Evolutionary conservation across 2,329 filamentous ascomycete species (phyloP), one percentile per base, ranked within the genome.

Genomic region (Penicillium sp.): DNA sequence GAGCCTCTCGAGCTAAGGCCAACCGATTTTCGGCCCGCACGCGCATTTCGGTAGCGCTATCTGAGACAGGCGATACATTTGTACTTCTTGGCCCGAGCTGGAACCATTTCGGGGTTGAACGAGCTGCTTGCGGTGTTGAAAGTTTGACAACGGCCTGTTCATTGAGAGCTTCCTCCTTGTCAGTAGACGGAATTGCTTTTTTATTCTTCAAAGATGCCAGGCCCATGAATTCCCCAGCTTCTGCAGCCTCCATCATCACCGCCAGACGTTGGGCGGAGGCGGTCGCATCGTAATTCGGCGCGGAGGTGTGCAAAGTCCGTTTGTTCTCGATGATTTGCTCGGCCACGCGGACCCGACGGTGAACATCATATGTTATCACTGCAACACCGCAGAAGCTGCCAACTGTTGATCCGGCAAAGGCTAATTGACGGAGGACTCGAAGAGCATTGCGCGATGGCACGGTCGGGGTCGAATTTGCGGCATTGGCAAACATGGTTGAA

Each of bases 391-490:
- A 80, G 49, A 76, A 72, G 40, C 78, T 73, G 8, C 78, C 76
- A 26, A 79, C 71, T 2, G 78, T 71, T 65, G 77, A 68, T 6
- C 74, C 73, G 5, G 74, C 72, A n/a, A 75, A 66, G 19, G 74
- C 74, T 38, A 76, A 58, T 55, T 70, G 68, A 19, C 74, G 73
- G n/a, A 76, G 75, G 11, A 76, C 74, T 61, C 78, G 77, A 22
- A 81, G 72, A 46, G 78, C 78, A 71, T 79, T 78, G 61, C 77
- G 78, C 26, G 79, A 81, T 26, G 79, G 79, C 40, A 80, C 74
- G 57, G 73, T 65, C 22, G 76, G 67, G 40, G 68, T 65, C 54
- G 67, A 62, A 55, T 67, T 69, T 54, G 68, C 61, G 61, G 75
- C 67, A 61, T 73, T 73, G 42, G 72, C 57, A 55, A 76, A 70